Conservation (phyloP, 2,329 filamentous ascomycete species). For the Phialemoniopsis sp. region DNA sequence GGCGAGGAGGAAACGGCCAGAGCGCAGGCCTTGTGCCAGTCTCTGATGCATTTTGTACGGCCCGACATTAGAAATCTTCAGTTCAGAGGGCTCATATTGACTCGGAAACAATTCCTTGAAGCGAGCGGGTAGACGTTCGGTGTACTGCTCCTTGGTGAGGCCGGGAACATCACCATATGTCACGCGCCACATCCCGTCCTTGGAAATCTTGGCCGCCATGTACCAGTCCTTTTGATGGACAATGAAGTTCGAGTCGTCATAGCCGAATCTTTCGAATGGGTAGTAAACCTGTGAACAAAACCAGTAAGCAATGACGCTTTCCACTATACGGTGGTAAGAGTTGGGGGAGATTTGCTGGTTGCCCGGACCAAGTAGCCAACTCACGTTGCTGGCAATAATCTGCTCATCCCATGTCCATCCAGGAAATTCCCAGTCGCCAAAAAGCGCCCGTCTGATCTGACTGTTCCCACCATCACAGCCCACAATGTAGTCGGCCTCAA, state of each 20-base stretch:
- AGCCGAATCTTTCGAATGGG: constrained; percentile 1
- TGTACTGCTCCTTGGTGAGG: constrained; percentile 5
- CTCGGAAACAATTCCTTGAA: constrained; percentile 4
- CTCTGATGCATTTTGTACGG: constrained; percentile 7
- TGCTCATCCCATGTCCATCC: no score
- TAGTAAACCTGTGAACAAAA: background rate
- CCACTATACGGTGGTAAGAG: no score
- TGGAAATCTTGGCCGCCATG: background rate
- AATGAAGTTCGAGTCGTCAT: constrained; percentile 1
- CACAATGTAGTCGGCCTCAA: constrained; percentile 36
- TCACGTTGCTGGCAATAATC: no score
- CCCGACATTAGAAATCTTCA: no score
- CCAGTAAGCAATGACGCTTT: no score
- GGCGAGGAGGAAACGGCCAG: constrained; percentile 5
- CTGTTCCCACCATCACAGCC: constrained; percentile 45
- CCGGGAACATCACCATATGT: constrained; percentile 5
- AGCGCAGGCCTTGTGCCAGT: constrained; percentile 2
- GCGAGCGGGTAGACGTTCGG: background rate
- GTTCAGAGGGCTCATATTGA: constrained; percentile 2
- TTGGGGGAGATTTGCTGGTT: no score
- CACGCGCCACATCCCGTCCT: constrained; percentile 4
- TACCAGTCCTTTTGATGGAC: background rate
- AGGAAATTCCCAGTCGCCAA: no score
- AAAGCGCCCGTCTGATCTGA: constrained; percentile 27
- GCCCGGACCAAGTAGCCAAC: no score